phyloP scores from a whole-genome alignment of 2,329 filamentous ascomycete genomes.

The Neofusicoccum cordaticola region DNA sequence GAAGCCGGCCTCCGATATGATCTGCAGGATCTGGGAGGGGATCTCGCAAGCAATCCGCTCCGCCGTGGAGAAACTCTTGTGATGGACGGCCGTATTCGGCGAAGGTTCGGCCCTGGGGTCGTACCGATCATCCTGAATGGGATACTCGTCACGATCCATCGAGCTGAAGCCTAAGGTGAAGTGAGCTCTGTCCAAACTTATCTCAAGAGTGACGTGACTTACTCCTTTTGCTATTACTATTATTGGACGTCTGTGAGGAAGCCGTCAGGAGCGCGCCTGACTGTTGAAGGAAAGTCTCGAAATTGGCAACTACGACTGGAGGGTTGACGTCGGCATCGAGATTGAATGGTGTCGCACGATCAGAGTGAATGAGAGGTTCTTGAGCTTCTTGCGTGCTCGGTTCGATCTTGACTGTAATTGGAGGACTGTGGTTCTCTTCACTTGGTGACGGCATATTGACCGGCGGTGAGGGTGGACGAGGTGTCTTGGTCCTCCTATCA shows the following conservation, averaged over 20 bases:
- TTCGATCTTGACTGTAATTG: not conserved
- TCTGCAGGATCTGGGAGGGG: not conserved
- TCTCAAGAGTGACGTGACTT: not conserved
- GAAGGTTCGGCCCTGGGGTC: not conserved
- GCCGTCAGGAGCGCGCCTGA: not conserved
- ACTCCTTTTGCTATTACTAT: not conserved
- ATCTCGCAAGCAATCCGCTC: not conserved
- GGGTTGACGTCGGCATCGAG: not conserved
- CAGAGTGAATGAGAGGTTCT: not conserved
- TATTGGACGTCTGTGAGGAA: not conserved
- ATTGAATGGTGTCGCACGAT: not conserved
- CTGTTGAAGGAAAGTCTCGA: not conserved
- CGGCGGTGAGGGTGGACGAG: not conserved
- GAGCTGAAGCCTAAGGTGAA: not conserved
- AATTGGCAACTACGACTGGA: not conserved
- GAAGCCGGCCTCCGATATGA: not conserved
- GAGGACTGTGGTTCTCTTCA: not conserved
- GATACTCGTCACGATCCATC: not conserved
- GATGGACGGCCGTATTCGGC: not conserved
- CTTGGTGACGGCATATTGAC: not conserved
- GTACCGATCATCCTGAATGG: no score
- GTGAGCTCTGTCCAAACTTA: not conserved
- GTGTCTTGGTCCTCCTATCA: no score
- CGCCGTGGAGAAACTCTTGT: not conserved
- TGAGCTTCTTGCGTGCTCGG: not conserved